Base-by-base conservation (phyloP, 148 eudicot genomes). In the Rhododendron mucronatum region DNA sequence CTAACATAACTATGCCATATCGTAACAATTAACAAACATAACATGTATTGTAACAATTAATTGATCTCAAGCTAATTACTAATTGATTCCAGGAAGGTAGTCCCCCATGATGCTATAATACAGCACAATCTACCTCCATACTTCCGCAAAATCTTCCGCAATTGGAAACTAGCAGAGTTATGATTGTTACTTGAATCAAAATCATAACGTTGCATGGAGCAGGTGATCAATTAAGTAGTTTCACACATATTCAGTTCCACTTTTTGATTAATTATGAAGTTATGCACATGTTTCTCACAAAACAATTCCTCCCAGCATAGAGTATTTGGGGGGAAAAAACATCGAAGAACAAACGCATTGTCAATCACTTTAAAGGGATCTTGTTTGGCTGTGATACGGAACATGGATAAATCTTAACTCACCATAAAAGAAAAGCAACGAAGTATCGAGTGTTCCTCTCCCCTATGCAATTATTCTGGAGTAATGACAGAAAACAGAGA, bases 401-500 rank as follows among this genome's bases (percentile, higher is more conserved):
- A 2, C 4, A 0, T 26, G 53, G 59, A 18, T 79, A 63, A 59
- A 39, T 51, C 44, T 81, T 84, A 80, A 88, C 99, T 97, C 87
- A 97, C 99, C 99, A 97, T 59, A 93, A 86, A 86, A 97, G 94
- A 87, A 97, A 97, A 87, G 95, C 95, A 93, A 97, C 85, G 81
- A 97, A 97, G 89, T 93, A 95, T 80, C 94, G 89, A 41, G 96
- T 94, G 90, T 97, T 97, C 88, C 89, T 95, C 92, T 97, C 99
- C 86, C 99, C 99, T 78, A 97, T 94, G 91, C 99, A 97, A 89
- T 97, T 97, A 92, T 97, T 97, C 99, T 97, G 96, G 92, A 90
- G 80, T 4, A 67, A 57, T 82, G n/a, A 82, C 48, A 88, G 82
- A 85, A 55, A 86, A 85, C 14, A 28, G 11, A 63, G 61, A 83